These are phyloP conservation scores for Beauveria varroae DNA, from an alignment of 2,329 filamentous ascomycete species.

Conservation along the genomic window DNA sequence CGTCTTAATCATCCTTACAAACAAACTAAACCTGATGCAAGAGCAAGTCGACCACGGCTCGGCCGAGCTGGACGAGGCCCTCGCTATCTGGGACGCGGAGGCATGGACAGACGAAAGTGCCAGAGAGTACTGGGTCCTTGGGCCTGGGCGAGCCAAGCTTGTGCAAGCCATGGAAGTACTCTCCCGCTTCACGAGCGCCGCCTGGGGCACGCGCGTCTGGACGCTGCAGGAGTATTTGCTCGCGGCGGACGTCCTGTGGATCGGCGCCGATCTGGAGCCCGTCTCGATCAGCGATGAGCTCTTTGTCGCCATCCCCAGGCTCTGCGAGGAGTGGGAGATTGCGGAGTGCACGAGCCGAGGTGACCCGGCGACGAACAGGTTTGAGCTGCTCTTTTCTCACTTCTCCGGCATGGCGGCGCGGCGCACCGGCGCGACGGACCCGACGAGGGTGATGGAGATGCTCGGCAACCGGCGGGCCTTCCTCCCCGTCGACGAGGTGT, in stretches of 20 bases:
- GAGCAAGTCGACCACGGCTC: not conserved
- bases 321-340: not conserved
- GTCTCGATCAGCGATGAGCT: not conserved
- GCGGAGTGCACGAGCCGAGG: not conserved
- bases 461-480: not conserved
- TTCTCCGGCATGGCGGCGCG: not conserved
- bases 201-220: slow-evolving; percentile 2
- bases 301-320: not conserved
- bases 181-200: not conserved
- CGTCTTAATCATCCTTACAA: not conserved
- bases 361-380: not conserved
- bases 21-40: not conserved
- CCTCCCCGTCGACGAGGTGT: slow-evolving; percentile 1
- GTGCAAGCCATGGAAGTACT: not conserved
- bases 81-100: not conserved
- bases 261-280: not conserved
- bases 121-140: not conserved
- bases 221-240: slow-evolving; percentile 1
- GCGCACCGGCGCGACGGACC: not conserved
- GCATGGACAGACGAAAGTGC: not conserved
- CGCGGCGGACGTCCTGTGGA: not conserved
- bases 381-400: not conserved
- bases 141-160: not conserved
- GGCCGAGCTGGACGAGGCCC: not conserved
- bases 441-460: not conserved